Conservation (phyloP, 805 yeast genomes). For the Teunomyces cretensis region DNA sequence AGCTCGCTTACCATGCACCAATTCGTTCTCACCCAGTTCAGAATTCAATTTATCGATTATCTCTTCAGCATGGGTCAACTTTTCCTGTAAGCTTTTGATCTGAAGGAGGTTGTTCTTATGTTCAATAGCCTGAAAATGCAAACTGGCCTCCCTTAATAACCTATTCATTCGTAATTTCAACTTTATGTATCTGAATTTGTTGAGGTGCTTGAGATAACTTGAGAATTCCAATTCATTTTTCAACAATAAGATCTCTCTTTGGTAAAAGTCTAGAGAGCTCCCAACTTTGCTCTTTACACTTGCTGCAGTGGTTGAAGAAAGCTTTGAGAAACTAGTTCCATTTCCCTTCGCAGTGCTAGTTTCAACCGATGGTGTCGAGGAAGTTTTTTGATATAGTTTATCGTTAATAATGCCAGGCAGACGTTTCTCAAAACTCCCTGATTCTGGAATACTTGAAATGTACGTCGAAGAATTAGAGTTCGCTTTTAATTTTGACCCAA, state of each 20-base stretch:
- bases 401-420: conserved; percentile 11
- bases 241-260: conserved; percentile 55
- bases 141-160: conserved; percentile 12
- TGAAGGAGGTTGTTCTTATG: conserved; percentile 8
- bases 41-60: conserved; percentile 9
- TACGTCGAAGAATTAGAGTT: conserved; percentile 1
- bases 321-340: background rate
- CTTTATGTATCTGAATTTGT: conserved; percentile 28
- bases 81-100: conserved; percentile 8
- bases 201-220: conserved; percentile 49
- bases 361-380: conserved; percentile 24
- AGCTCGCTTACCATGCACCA: background rate
- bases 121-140: conserved; percentile 8
- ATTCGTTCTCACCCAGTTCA: background rate
- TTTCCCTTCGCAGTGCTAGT: conserved; percentile 13
- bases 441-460: conserved; percentile 1
- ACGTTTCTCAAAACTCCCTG: background rate
- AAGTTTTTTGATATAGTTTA: conserved; percentile 13
- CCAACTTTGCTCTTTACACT: conserved; percentile 11
- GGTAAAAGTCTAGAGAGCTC: conserved; percentile 45
- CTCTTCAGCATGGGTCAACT: conserved; percentile 5
- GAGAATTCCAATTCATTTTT: conserved; percentile 64
- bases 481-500: conserved; percentile 11
- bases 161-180: conserved; percentile 12
- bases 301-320: background rate